Evolutionary conservation across 169 alveolate genomes (phyloP), one percentile per base, ranked within the genome.

Genomic region (Plasmodium gallinaceum): DNA sequence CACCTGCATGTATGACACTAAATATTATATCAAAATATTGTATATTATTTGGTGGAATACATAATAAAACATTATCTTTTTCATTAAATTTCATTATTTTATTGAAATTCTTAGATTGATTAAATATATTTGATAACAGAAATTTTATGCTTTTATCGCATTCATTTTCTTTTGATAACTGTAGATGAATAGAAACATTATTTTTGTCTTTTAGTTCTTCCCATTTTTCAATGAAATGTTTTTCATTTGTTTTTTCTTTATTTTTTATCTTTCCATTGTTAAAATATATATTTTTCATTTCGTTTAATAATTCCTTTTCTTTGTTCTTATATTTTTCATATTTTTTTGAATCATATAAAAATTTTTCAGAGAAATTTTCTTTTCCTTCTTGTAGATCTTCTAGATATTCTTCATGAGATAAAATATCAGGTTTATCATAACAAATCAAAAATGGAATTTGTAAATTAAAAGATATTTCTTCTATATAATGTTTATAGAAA

Each of bases 401-500:
- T 72, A 83, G 51, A 83, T 83, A 83, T 61, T 83, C 75, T 48
- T 83, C 86, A 45, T 54, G 86, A 5, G 91, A 39, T 83, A 83
- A 37, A 6, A 83, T 26, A 83, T 83, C 91, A 14, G 91, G 91
- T 18, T 72, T 83, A n/a, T 83, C 91, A n/a, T 83, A 83, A 52
- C 83, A 68, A 43, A 83, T 83, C 39, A 83, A 57, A 83, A 57
- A 83, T 8, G 91, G 91, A 39, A 83, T 68, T 83, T 83, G 91
- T 54, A 83, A 58, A 46, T 83, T 66, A 9, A 68, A 72, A 0
- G 91, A 39, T 57, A 83, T 83, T 69, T 83, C 91, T 58, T 83
- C 91, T 26, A 83, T 83, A 46, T 68, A 83, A 69, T 83, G 91
- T 48, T 83, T 83, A 51, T 83, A 83, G 45, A 83, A 83, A 42